Percentiles rank a stretch among this genome's conserved stretches.
Evolutionary conservation across 1,139 yeast genomes (phyloP).

Genomic region (Suhomyces terraborum): DNA sequence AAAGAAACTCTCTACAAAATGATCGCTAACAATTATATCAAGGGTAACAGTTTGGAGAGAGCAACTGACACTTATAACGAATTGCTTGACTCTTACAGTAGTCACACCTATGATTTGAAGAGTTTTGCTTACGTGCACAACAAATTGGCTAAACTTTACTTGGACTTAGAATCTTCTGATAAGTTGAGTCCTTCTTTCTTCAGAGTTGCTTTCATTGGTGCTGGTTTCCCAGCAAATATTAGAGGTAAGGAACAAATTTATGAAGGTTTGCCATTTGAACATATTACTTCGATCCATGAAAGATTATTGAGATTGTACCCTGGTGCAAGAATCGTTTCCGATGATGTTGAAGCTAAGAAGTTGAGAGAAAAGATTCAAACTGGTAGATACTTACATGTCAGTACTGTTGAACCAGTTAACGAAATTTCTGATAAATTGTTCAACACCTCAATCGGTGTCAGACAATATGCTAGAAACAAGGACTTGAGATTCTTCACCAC

Average conservation of each 20-base stretch:
- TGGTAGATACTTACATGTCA: slow-evolving; percentile 75
- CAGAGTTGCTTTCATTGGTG: slow-evolving; percentile 79
- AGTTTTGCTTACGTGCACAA: slow-evolving; percentile 76
- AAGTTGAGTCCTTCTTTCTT: slow-evolving; percentile 77
- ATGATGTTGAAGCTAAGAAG: slow-evolving; percentile 62
- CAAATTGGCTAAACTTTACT: slow-evolving; percentile 67
- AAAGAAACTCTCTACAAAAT: slow-evolving; percentile 71
- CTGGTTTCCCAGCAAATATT: slow-evolving; percentile 78
- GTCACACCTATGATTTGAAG: slow-evolving; percentile 71
- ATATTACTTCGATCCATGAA: slow-evolving; percentile 80
- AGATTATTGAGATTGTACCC: slow-evolving; percentile 75
- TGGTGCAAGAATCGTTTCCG: slow-evolving; percentile 74
- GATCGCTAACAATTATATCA: slow-evolving; percentile 70
- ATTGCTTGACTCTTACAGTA: slow-evolving; percentile 72
- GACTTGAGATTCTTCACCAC: slow-evolving; percentile 71
- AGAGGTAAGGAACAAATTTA: slow-evolving; percentile 78
- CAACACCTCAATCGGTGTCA: slow-evolving; percentile 58
- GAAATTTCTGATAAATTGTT: slow-evolving; percentile 52
- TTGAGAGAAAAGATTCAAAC: slow-evolving; percentile 54
- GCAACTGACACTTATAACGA: slow-evolving; percentile 60
- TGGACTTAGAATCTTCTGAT: slow-evolving; percentile 69
- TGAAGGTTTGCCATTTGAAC: slow-evolving; percentile 88
- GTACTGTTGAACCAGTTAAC: slow-evolving; percentile 69
- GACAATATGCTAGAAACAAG: slow-evolving; percentile 71
- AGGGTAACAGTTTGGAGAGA: slow-evolving; percentile 51